Evolutionary conservation across 805 yeast species (phyloP).

Genomic region (Saturnispora serradocipensis): DNA sequence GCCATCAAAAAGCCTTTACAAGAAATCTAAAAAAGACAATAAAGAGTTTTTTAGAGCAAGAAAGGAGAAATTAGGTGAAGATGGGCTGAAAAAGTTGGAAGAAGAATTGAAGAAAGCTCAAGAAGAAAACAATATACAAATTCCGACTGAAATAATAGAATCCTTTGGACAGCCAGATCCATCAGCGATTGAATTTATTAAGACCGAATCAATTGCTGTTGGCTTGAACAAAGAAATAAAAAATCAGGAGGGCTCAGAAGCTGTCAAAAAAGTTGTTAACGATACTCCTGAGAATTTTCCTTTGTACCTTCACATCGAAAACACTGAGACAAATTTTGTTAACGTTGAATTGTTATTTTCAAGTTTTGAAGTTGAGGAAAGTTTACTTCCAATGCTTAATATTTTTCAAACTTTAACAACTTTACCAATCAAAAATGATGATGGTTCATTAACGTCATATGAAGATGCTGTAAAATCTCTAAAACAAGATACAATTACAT

Average conservation of each 20-base stretch:
- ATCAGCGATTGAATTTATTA: slow-evolving; percentile 58
- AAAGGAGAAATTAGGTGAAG: slow-evolving; percentile 42
- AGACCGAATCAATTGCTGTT: slow-evolving; percentile 55
- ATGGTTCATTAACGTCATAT: slow-evolving; percentile 51
- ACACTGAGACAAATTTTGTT: slow-evolving; percentile 70
- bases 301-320: slow-evolving; percentile 68
- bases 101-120: slow-evolving; percentile 53
- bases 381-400: slow-evolving; percentile 54
- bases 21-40: slow-evolving; percentile 40
- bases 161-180: slow-evolving; percentile 69
- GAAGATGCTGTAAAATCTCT: slow-evolving; percentile 70
- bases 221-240: slow-evolving; percentile 35
- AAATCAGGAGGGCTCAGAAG: slow-evolving; percentile 20
- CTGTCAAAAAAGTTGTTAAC: slow-evolving; percentile 14
- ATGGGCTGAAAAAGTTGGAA: slow-evolving; percentile 47
- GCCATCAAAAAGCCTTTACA: slow-evolving; percentile 61
- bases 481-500: slow-evolving; percentile 64
- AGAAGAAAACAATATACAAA: slow-evolving; percentile 57
- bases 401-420: slow-evolving; percentile 60
- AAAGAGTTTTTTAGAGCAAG: slow-evolving; percentile 42
- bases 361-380: slow-evolving; percentile 41
- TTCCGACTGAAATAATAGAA: slow-evolving; percentile 59
- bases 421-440: slow-evolving; percentile 56
- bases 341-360: slow-evolving; percentile 55
- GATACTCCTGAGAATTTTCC: slow-evolving; percentile 45